Conservation (phyloP, 176 grass and related monocot genomes). For the Avena insularis region DNA sequence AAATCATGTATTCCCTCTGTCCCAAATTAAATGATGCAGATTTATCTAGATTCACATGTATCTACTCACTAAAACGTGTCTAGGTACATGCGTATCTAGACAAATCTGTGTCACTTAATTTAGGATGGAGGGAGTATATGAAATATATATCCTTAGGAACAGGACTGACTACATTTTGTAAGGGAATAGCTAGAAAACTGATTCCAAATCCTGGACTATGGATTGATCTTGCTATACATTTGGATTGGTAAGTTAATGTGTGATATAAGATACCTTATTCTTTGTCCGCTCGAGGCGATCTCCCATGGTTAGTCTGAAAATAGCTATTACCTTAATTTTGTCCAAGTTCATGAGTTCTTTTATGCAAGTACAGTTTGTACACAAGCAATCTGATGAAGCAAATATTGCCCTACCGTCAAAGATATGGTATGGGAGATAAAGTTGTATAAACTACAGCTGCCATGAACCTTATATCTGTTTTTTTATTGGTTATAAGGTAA, state of each 20-base stretch:
- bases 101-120: too few relatives aligned
- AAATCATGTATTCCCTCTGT: not conserved
- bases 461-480: not conserved
- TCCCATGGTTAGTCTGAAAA: constrained; percentile 1
- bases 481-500: not conserved
- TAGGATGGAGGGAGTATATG: too few relatives aligned
- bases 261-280: constrained; percentile 25
- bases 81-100: too few relatives aligned
- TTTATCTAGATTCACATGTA: too few relatives aligned
- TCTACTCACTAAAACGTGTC: too few relatives aligned
- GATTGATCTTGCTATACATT: not conserved
- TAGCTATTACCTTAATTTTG: constrained; percentile 15
- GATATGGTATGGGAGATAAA: not conserved
- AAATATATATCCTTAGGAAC: constrained; percentile 12
- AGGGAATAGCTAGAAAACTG: not conserved
- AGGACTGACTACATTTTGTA: constrained; percentile 7
- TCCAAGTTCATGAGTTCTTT: not conserved
- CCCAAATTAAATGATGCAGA: too few relatives aligned
- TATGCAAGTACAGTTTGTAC: constrained; percentile 16
- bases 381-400: constrained; percentile 7
- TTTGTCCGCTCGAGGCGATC: not conserved
- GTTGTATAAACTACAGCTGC: not conserved
- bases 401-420: constrained; percentile 5
- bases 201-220: not conserved
- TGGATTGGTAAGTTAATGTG: not conserved